phyloP scores from a whole-genome alignment of 225 moss, liverwort and hornwort genomes.

The Sphagnum contortum region DNA sequence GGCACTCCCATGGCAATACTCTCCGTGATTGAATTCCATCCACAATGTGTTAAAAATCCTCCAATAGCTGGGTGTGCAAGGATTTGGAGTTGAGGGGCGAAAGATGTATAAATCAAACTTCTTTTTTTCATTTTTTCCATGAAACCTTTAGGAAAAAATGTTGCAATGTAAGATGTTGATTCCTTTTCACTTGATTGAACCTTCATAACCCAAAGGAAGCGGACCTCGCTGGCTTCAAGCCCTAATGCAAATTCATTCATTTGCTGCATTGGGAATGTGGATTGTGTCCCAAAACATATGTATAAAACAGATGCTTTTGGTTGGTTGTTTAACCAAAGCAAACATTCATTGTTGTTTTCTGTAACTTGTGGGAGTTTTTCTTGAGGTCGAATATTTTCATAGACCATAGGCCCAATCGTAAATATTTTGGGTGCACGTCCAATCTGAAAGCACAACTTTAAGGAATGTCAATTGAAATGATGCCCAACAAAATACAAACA shows the following conservation, averaged over 20 bases:
- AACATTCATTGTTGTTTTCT: not conserved
- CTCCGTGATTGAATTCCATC: constrained; percentile 15
- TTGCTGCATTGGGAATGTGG: constrained; percentile 6
- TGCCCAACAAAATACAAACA: too few species aligned
- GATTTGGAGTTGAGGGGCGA: constrained; percentile 14
- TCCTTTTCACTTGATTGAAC: not conserved
- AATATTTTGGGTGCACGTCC: constrained; percentile 19
- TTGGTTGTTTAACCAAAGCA: constrained; percentile 28
- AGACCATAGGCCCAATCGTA: constrained; percentile 25
- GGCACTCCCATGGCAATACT: constrained; percentile 15
- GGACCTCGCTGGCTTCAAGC: constrained; percentile 1
- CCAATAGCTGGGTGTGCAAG: constrained; percentile 13
- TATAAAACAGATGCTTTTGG: constrained; percentile 32
- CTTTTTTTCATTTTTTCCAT: constrained; percentile 1
- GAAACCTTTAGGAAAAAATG: constrained; percentile 11
- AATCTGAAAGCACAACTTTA: not conserved
- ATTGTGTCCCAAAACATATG: constrained; percentile 30
- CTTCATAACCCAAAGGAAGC: constrained; percentile 40
- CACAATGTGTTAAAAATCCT: constrained; percentile 18
- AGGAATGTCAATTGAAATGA: too few species aligned
- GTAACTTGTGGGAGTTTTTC: constrained; percentile 14
- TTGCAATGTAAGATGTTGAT: not conserved
- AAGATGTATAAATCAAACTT: constrained; percentile 3
- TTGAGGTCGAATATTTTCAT: constrained; percentile 7
- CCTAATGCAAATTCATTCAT: constrained; percentile 16